Evolutionary conservation across 208 protist species (phyloP).

Genomic region (Leishmania turanica): DNA sequence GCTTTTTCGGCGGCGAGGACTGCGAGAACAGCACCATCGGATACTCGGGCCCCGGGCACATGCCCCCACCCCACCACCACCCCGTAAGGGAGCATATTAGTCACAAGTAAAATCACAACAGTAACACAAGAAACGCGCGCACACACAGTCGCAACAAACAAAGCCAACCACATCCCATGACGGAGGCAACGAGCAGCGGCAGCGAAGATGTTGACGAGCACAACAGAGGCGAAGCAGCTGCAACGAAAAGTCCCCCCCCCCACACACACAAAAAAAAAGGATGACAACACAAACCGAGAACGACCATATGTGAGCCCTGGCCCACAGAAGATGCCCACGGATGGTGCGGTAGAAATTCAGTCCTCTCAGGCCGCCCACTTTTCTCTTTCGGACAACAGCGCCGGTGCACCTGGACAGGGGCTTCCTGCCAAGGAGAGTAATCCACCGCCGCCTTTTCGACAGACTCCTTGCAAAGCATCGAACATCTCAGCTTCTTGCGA

Average conservation of each 20-base stretch:
- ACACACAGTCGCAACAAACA: neutral
- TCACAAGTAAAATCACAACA: too few species aligned
- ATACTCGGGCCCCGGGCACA: neutral
- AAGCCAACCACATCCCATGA: neutral
- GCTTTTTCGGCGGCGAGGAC: neutral
- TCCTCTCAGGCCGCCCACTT: neutral
- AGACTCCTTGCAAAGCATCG: neutral
- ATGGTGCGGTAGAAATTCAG: neutral
- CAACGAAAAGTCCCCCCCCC: too few species aligned
- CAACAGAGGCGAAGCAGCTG: neutral
- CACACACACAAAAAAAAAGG: too few species aligned
- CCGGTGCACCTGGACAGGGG: neutral
- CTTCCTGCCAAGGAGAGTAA: neutral
- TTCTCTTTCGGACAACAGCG: neutral
- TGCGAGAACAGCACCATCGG: neutral
- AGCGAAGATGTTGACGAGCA: neutral
- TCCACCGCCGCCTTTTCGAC: neutral
- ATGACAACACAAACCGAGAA: too few species aligned
- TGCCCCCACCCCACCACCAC: neutral
- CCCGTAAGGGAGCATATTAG: neutral
- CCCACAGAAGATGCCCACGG: neutral
- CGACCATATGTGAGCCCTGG: neutral
- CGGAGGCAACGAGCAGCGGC: neutral
- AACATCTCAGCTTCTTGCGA: constrained; percentile 1
- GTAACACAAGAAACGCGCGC: too few species aligned